Evolutionary conservation across 2,329 filamentous ascomycete genomes (phyloP), one percentile per base, ranked within the genome.

Genomic region (Scopulariopsis brevicaulis): DNA sequence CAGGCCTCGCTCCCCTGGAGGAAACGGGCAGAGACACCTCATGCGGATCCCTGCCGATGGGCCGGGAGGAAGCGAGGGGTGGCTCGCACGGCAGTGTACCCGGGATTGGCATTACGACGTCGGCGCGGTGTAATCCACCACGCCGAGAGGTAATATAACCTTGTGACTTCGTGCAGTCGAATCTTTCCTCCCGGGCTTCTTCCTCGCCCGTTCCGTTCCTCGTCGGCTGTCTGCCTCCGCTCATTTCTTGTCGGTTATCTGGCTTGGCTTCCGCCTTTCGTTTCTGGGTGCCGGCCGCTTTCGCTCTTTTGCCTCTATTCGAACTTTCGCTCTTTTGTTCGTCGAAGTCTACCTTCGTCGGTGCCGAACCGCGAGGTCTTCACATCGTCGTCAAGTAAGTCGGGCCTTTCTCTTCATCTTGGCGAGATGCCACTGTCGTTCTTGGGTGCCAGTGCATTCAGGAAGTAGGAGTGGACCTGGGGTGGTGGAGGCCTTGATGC

Each of bases 91-190:
- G 40, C 15, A 46, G 40, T n/a, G 40, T 46, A n/a, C 6, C 15
- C n/a, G 40, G 15, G 8, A 46, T n/a, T 15, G 37, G 18, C 40
- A 46, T 46, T 46, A 46, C n/a, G 40, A 15, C 40, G 40, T n/a
- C 15, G 40, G n/a, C 18, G 6, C 40, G 15, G 40, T 46, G 40
- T 62, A 62, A 8, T 61, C 63, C 60, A 62, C 62, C 50, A 57
- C 60, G 28, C 28, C 28, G 28, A 8, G 40, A 46, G n/a, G 40
- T 7, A 53, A 53, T 34, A 51, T 54, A 69, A 57, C 66, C 68
- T 60, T 69, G 59, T 65, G n/a, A 54, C 25, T 18, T 54, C 25
- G 20, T 40, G 24, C 52, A 32, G 14, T 25, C 53, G n/a, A 54
- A 22, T 32, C 24, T 14, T 56, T n/a, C 22, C 28, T 43, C 25